Evolutionary conservation across 2,329 filamentous ascomycete genomes (phyloP), one percentile per base, ranked within the genome.

Genomic region (Leptographium flavum): DNA sequence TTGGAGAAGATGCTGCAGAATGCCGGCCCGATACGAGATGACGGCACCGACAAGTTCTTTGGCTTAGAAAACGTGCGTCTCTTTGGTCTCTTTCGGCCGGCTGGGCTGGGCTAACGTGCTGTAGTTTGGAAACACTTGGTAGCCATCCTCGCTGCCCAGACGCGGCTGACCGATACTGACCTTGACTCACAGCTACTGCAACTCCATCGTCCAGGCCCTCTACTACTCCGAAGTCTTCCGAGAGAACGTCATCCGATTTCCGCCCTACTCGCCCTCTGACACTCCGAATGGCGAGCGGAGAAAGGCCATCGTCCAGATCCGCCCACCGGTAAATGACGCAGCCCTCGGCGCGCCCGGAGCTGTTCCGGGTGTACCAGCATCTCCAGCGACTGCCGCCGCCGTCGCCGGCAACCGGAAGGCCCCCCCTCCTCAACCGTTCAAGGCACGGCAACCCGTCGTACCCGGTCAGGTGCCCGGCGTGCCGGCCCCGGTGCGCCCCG

Each of bases 81-180:
- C 52, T 6, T 28, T 36, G 33, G 19, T 15, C 21, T 7, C 4
- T 7, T 17, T 10, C 21, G 11, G 13, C 14, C 15, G 10, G 22
- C 14, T n/a, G n/a, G n/a, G n/a, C n/a, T n/a, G n/a, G n/a, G n/a
- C 68, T 71, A 56, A 71, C 60, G 38, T 42, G 7, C 46, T 48
- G 28, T 47, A 95, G 87, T 95, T 94, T 67, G 90, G 90, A 59
- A 96, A 94, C 60, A 96, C 90, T 61, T 96, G 90, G 88, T 94
- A 82, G 40, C n/a, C 23, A n/a, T 27, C 23, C 6, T 6, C 13
- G 8, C 41, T 17, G n/a, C 28, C 28, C n/a, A 25, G 5, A 11
- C 31, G n/a, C 2, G 9, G 21, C 31, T 5, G 5, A n/a, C 14
- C 22, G 35, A 5, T 38, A 27, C 44, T 42, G 21, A 45, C 32